Evolutionary conservation across 257 asterid genomes (phyloP).

Genomic region (Penstemon eatonii): DNA sequence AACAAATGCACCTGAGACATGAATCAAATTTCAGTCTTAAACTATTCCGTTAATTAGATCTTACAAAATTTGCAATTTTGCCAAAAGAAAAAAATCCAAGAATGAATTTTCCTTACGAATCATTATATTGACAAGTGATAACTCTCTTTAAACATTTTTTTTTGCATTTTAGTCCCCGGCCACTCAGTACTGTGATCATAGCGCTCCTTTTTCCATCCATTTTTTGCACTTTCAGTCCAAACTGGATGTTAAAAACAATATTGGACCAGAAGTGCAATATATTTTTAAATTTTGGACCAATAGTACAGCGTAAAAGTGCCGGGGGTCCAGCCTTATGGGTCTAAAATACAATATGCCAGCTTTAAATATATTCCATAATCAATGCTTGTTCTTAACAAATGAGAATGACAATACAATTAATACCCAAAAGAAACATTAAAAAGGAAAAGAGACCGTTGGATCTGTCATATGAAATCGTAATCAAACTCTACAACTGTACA

Average conservation of each 20-base stretch:
- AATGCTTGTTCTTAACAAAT: background rate
- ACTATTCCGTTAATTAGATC: background rate
- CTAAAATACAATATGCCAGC: background rate
- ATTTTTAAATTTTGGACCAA: background rate
- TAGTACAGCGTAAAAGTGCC: background rate
- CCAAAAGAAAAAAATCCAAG: background rate
- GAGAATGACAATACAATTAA: background rate
- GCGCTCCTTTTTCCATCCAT: too few relatives aligned
- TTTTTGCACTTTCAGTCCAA: too few relatives aligned
- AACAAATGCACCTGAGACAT: slow-evolving; percentile 79
- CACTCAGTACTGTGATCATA: too few relatives aligned
- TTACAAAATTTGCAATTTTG: background rate
- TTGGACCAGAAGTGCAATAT: background rate
- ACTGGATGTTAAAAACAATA: too few relatives aligned
- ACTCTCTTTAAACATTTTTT: background rate
- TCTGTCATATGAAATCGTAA: background rate
- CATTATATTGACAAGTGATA: background rate
- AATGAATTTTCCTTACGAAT: background rate
- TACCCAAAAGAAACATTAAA: background rate
- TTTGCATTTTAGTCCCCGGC: too few relatives aligned
- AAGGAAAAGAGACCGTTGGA: background rate
- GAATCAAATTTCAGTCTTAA: slow-evolving; percentile 16
- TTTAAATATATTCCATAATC: background rate
- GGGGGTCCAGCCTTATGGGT: too few relatives aligned
- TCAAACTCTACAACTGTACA: background rate